These are phyloP conservation scores for Aphelidium insulamus DNA, from an alignment of 371 early-diverging fungal species.

Conservation along the genomic window DNA sequence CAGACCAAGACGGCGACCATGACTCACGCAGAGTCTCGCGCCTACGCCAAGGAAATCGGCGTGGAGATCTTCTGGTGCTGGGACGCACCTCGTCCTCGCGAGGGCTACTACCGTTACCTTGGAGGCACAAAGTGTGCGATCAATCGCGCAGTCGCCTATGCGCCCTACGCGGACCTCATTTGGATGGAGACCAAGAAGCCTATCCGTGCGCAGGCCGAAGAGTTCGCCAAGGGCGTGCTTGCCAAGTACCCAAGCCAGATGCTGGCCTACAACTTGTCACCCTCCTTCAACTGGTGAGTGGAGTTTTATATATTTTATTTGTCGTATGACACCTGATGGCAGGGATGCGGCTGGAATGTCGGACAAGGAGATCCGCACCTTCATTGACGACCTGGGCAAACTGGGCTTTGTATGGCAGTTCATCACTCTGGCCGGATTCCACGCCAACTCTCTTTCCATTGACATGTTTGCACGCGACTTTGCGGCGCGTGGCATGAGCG, in stretches of 20 bases:
- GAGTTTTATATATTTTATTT: conserved; percentile 3
- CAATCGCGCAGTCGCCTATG: conserved; percentile 67
- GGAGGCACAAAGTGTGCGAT: conserved; percentile 83
- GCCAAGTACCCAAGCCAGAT: conserved; percentile 26
- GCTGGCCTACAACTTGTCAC: conserved; percentile 90
- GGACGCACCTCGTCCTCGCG: conserved; percentile 76
- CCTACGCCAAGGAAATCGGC: conserved; percentile 50
- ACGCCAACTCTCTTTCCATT: conserved; percentile 43
- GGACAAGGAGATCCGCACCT: conserved; percentile 66
- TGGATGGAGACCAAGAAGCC: conserved; percentile 98
- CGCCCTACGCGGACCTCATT: conserved; percentile 79
- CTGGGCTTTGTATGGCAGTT: conserved; percentile 97
- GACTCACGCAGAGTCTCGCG: conserved; percentile 62
- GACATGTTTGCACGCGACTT: conserved; percentile 81
- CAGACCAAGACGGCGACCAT: conserved; percentile 26
- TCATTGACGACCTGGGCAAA: conserved; percentile 53
- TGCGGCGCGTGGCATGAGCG: conserved; percentile 76
- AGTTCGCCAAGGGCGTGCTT: conserved; percentile 70
- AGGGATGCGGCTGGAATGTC: conserved; percentile 73
- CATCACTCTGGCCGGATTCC: conserved; percentile 93
- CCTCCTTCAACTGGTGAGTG: conserved; percentile 84
- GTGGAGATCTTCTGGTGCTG: conserved; percentile 76
- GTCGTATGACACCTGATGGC: not conserved
- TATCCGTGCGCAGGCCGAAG: conserved; percentile 68
- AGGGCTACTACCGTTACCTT: conserved; percentile 88